Percentiles rank a stretch among this genome's conserved stretches.
Evolutionary conservation across 768 basidiomycete genomes (phyloP).

Genomic region (Lactarius quietus): DNA sequence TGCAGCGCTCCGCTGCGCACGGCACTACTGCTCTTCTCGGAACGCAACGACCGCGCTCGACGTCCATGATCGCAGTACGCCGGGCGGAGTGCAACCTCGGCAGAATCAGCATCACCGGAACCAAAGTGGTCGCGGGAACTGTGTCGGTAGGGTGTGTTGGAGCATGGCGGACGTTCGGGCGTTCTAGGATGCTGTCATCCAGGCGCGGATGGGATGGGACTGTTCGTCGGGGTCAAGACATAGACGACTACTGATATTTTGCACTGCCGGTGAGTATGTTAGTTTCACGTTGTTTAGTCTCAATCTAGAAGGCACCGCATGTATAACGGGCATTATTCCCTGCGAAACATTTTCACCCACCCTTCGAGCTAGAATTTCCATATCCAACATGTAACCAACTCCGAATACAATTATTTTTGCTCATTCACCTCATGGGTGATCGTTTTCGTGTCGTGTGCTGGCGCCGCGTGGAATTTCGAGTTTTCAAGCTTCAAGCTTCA

Average conservation of each 20-base stretch:
- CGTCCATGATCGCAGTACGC: slow-evolving; percentile 52
- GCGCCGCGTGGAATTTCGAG: no score
- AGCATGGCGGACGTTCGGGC: slow-evolving; percentile 69
- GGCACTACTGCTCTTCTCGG: slow-evolving; percentile 77
- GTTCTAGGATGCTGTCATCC: slow-evolving; percentile 75
- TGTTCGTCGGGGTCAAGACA: slow-evolving; percentile 66
- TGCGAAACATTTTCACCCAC: no score
- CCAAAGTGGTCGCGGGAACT: no score
- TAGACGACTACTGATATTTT: neutral
- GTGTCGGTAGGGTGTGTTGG: slow-evolving; percentile 65
- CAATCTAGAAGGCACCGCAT: neutral
- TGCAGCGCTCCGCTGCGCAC: slow-evolving; percentile 67
- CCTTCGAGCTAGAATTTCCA: no score
- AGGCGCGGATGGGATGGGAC: slow-evolving; percentile 74
- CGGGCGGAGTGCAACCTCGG: slow-evolving; percentile 33
- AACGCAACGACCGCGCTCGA: slow-evolving; percentile 79
- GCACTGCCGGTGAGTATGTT: neutral
- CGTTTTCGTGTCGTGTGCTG: no score
- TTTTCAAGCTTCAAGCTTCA: no score
- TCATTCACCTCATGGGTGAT: no score
- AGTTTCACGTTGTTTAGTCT: neutral
- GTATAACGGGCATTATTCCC: no score
- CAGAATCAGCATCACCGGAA: slow-evolving; percentile 73
- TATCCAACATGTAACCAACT: no score
- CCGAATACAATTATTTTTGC: no score